Conservation (phyloP, 2,329 filamentous ascomycete genomes). For the Arachnomyces sp. region DNA sequence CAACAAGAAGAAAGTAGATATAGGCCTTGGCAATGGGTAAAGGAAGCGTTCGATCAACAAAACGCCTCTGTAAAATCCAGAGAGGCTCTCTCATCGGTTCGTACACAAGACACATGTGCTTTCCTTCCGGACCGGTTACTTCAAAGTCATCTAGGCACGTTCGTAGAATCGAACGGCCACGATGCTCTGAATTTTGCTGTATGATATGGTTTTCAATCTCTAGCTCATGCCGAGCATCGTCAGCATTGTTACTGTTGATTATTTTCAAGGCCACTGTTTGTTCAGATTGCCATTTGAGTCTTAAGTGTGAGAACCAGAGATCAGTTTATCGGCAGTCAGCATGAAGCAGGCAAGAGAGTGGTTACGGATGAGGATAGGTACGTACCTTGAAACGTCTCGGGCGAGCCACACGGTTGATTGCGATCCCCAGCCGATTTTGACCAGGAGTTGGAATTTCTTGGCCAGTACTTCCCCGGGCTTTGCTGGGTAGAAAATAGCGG, state of each 20-base stretch:
- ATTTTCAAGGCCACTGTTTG: background rate
- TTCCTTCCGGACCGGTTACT: slow-evolving; percentile 14
- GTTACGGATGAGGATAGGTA: slow-evolving; percentile 1
- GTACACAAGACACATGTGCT: slow-evolving; percentile 24
- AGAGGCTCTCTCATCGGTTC: slow-evolving; percentile 25
- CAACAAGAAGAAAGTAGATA: slow-evolving; percentile 24
- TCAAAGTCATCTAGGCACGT: slow-evolving; percentile 20
- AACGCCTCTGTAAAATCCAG: slow-evolving; percentile 17
- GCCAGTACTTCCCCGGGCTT: slow-evolving; percentile 27
- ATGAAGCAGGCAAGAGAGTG: too few species aligned
- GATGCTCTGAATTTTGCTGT: slow-evolving; percentile 17
- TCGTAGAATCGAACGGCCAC: slow-evolving; percentile 19
- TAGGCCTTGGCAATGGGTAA: slow-evolving; percentile 21
- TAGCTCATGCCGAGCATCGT: slow-evolving; percentile 11
- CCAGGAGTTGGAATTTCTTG: slow-evolving; percentile 28
- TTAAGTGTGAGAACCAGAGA: background rate
- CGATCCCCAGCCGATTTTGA: slow-evolving; percentile 27
- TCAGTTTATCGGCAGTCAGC: too few species aligned
- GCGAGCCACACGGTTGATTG: slow-evolving; percentile 37
- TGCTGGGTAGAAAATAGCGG: slow-evolving; percentile 25
- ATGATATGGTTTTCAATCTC: slow-evolving; percentile 20
- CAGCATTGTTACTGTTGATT: background rate
- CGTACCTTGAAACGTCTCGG: slow-evolving; percentile 19
- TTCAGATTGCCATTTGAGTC: slow-evolving; percentile 2
- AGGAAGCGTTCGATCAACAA: slow-evolving; percentile 14